phyloP scores from a whole-genome alignment of 1,284 basidiomycete genomes.

The Sanguinoderma infundibulare region DNA sequence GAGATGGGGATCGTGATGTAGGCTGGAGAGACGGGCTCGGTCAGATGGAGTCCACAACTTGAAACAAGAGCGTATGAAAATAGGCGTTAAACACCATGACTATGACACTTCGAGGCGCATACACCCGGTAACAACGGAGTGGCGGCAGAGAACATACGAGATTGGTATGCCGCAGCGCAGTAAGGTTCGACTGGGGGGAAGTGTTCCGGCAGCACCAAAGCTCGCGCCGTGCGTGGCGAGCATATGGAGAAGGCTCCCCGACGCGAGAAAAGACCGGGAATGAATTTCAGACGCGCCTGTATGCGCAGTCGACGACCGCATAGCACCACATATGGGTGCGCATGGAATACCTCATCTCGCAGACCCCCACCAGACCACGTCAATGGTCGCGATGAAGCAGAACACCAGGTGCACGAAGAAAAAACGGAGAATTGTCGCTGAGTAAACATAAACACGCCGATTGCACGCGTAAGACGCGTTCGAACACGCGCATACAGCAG shows the following conservation, averaged over 20 bases:
- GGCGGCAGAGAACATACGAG: not conserved
- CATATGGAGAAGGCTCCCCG: not conserved
- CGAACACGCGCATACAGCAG: too few relatives aligned
- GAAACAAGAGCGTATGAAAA: too few relatives aligned
- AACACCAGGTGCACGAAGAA: too few relatives aligned
- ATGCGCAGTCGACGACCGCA: not conserved
- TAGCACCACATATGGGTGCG: too few relatives aligned
- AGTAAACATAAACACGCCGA: too few relatives aligned
- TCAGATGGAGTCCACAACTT: not conserved
- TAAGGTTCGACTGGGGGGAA: not conserved
- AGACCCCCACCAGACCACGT: too few relatives aligned
- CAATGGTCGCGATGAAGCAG: too few relatives aligned
- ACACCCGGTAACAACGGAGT: not conserved
- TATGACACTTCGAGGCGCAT: too few relatives aligned
- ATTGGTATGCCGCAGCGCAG: not conserved
- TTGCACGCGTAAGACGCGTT: too few relatives aligned
- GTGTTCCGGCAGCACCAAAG: not conserved
- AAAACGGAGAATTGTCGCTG: too few relatives aligned
- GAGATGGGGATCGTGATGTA: constrained; percentile 21
- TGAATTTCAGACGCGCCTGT: not conserved
- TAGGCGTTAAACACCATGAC: too few relatives aligned
- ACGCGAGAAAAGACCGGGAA: not conserved
- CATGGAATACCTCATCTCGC: too few relatives aligned
- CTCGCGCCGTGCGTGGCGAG: not conserved
- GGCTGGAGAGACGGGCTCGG: constrained; percentile 10